Percentiles rank a stretch among this genome's conserved stretches.
Evolutionary conservation across 2,329 filamentous ascomycete genomes (phyloP).

Genomic region (Ophiostoma novo-ulmi): DNA sequence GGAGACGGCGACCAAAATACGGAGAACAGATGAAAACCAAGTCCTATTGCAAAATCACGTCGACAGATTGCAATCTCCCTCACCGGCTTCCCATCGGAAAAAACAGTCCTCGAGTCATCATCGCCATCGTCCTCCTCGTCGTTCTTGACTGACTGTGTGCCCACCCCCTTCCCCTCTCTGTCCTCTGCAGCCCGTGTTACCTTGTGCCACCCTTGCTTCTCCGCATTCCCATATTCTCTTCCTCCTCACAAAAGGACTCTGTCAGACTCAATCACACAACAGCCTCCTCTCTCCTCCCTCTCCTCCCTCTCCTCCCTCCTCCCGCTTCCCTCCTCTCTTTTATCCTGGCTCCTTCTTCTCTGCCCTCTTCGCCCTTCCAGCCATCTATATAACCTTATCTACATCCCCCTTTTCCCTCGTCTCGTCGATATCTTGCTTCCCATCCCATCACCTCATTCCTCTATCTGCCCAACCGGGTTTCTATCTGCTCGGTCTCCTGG

Average conservation of each 20-base stretch:
- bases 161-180: background rate
- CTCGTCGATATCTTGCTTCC: background rate
- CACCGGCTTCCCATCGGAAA: background rate
- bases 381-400: background rate
- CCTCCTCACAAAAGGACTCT: background rate
- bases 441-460: background rate
- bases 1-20: conserved; percentile 13
- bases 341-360: background rate
- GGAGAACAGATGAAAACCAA: conserved; percentile 12
- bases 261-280: background rate
- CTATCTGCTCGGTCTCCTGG: background rate
- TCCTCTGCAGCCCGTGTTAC: background rate
- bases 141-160: background rate
- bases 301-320: background rate
- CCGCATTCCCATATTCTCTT: background rate
- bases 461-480: background rate
- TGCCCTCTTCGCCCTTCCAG: no score
- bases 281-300: background rate
- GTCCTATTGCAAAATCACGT: background rate
- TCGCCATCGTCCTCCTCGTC: background rate
- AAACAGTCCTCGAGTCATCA: background rate
- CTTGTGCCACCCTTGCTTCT: conserved; percentile 2
- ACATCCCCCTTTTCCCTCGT: background rate
- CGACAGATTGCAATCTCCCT: conserved; percentile 9
- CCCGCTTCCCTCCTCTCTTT: background rate